phyloP scores from a whole-genome alignment of 2,329 filamentous ascomycete genomes.

The Phialocephala sp. region DNA sequence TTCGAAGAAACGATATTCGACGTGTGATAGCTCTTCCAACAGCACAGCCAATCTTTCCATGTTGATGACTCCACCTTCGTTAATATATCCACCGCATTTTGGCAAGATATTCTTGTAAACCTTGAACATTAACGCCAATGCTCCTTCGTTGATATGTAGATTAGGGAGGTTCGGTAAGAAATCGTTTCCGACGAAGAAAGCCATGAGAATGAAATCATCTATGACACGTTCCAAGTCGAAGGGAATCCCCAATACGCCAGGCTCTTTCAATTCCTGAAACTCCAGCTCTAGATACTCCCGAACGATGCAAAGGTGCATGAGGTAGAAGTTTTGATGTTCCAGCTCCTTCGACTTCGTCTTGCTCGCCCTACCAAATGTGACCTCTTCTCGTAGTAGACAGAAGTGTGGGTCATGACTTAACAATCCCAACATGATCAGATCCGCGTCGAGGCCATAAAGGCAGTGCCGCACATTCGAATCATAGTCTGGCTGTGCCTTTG shows the following conservation, averaged over 20 bases:
- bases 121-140: conserved; percentile 94
- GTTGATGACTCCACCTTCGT: conserved; percentile 92
- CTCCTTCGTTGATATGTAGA: conserved; percentile 97
- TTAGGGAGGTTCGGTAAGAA: conserved; percentile 97
- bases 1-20: conserved; percentile 93
- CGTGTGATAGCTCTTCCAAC: conserved; percentile 82
- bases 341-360: conserved; percentile 93
- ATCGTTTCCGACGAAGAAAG: conserved; percentile 99
- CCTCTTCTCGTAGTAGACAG: conserved; percentile 94
- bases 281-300: conserved; percentile 96
- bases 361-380: conserved; percentile 90
- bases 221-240: conserved; percentile 97
- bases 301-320: conserved; percentile 97
- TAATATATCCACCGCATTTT: conserved; percentile 90
- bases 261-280: conserved; percentile 87
- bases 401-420: conserved; percentile 98
- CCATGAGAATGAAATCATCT: conserved; percentile 99
- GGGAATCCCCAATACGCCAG: conserved; percentile 72
- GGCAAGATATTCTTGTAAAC: conserved; percentile 93
- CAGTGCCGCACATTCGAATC: conserved; percentile 94
- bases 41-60: conserved; percentile 78
- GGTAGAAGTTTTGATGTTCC: conserved; percentile 98
- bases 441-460: conserved; percentile 94
- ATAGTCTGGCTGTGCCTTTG: conserved; percentile 93
- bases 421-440: conserved; percentile 97